Percentiles rank a stretch among this genome's conserved stretches.
These are phyloP conservation scores for Beauveria sp. DNA, from an alignment of 2,329 filamentous ascomycete genomes.

Conservation along the genomic window DNA sequence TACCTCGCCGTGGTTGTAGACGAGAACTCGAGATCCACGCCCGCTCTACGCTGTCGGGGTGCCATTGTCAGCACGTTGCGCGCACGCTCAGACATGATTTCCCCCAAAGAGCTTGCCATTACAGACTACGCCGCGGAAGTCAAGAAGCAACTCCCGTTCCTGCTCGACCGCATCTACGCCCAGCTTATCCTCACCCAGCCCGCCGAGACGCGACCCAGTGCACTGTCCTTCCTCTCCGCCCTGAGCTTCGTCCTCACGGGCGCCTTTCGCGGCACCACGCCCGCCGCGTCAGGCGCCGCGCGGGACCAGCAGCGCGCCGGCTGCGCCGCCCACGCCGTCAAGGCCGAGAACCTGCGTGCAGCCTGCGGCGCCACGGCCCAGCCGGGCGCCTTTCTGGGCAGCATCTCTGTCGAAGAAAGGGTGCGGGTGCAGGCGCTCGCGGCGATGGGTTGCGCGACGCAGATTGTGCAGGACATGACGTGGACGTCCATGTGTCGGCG, in stretches of 20 bases:
- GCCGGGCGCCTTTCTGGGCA: background rate
- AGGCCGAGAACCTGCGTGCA: background rate
- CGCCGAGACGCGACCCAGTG: background rate
- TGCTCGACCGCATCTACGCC: constrained; percentile 6
- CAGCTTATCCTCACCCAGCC: background rate
- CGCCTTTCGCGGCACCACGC: background rate
- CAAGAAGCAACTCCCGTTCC: constrained; percentile 3
- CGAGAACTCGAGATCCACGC: background rate
- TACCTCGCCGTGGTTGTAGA: background rate
- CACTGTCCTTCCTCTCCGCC: background rate
- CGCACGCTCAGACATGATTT: background rate
- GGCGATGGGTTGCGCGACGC: background rate
- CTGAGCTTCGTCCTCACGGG: constrained; percentile 8
- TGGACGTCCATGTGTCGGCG: constrained; percentile 12
- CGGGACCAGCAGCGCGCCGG: background rate
- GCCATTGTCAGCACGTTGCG: background rate
- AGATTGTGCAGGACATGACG: constrained; percentile 12
- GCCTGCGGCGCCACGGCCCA: background rate
- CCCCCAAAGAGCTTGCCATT: constrained; percentile 9
- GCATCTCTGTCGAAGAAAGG: background rate
- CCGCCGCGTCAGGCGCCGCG: background rate
- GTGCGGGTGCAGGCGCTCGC: background rate
- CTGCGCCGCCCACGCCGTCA: constrained; percentile 6
- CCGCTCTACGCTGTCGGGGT: background rate
- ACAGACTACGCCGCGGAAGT: background rate